Base-by-base conservation (phyloP, 2,329 filamentous ascomycete species). In the Purpureocillium takamizusanense region DNA sequence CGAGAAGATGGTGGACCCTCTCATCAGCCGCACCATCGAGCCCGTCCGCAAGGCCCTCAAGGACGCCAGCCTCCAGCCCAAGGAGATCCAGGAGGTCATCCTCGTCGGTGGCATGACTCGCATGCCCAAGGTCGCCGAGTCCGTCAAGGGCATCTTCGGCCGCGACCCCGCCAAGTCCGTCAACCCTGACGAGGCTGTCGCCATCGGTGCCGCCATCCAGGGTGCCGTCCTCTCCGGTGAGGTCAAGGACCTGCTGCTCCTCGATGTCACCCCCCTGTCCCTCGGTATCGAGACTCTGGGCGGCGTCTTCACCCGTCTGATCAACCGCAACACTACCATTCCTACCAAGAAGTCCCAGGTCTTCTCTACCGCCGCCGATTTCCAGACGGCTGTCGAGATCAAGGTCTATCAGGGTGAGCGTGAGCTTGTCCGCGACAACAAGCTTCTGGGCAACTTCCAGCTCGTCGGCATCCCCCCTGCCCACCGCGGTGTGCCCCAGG, bases 321-420 rank as follows among this genome's bases (percentile, higher is more conserved):
- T 97, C 76, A 95, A 94, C 82, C 86, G 90, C 56, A 97, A 97
- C 79, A 97, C 90, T 59, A 95, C 90, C 50, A 97, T 97, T 61
- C 90, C 90, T 41, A 97, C 90, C 71, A 95, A 95, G 83, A 97
- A 97, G 76, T 95, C 89, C 11, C 88, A 95, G 72, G 81, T 89
- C 60, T 97, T 97, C 81, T 95, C 89, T 40, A 97, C 90, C 37
- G 89, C 89, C 39, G 89, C 90, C 51, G 90, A 97, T 65, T 95
- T 94, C 85, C 90, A 97, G 76, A 94, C 86, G 47, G 90, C 89
- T 52, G 90, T 97, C 59, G 89, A 95, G 76, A 97, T 97, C 76
- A 95, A 97, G 85, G 90, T 97, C 48, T 97, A 81, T 84, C 89
- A 97, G 81, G 90, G 90, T 76, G 90, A 97, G 79, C 90, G 90